Base-by-base conservation (phyloP, 78 protist genomes). In the Cavenderia fasciculata region DNA sequence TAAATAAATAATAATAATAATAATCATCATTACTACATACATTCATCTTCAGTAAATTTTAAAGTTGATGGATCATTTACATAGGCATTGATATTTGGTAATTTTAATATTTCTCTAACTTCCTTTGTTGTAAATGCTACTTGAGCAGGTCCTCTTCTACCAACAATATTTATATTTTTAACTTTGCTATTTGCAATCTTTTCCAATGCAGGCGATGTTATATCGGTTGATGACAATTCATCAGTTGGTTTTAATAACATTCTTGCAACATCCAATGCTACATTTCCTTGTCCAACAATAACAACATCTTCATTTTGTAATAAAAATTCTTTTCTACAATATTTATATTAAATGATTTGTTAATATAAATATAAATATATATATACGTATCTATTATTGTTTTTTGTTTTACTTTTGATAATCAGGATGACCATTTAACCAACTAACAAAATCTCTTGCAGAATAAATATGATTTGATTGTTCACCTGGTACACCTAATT, bases 251-350 rank as follows among this genome's bases (percentile, higher is more conserved):
- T 66, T 14, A 72, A 56, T 25, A 86, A 46, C 3, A 86, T 46
- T 46, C 93, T 59, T 4, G 93, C 93, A 2, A 86, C 93, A 57
- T 86, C 93, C 43, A 86, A 36, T 29, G 93, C 93, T 16, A 86
- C 93, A 57, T 86, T 86, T 27, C 93, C 93, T 41, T 86, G 93
- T 27, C 93, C 93, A 40, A 86, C 69, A n/a, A 86, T 86, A n/a
- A 47, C 93, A 5, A 76, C 62, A 74, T 86, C 40, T 29, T 74
- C 66, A n/a, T n/a, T n/a, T 23, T 49, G 25, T 1, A 86, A 38
- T 2, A 59, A 43, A 59, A 61, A 86, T 25, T 74, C 33, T 62
- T 71, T 71, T 18, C 12, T 8, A 14, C 12, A 12, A 61, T 61
- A 14, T 14, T 14, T 33, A 61, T 61, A 14, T 8, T 61, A 14